A percentile compares a stretch with the other conserved stretches of the same genome.
Conservation (phyloP, 1,284 basidiomycete species). For the Grifola frondosa region DNA sequence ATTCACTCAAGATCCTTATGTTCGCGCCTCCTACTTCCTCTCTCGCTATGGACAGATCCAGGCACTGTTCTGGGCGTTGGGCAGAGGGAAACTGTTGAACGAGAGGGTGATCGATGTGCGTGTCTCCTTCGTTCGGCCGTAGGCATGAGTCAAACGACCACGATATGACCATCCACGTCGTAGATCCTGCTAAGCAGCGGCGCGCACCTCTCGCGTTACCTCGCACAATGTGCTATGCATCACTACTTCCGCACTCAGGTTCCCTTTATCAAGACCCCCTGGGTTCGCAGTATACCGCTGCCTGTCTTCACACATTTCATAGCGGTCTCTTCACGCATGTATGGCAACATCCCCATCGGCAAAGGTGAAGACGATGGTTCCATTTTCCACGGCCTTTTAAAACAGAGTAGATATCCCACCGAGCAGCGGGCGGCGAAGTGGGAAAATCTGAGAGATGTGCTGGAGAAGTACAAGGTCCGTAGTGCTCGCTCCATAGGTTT, state of each 20-base stretch:
- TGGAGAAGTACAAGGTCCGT: slow-evolving; percentile 67
- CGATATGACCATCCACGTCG: slow-evolving; percentile 12
- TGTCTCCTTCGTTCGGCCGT: slow-evolving; percentile 24
- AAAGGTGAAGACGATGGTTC: slow-evolving; percentile 75
- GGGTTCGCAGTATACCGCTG: slow-evolving; percentile 64
- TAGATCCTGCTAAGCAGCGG: slow-evolving; percentile 72
- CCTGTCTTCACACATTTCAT: slow-evolving; percentile 63
- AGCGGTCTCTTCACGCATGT: slow-evolving; percentile 52
- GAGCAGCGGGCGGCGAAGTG: slow-evolving; percentile 54
- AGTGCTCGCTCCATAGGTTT: slow-evolving; percentile 5
- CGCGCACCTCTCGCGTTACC: slow-evolving; percentile 73
- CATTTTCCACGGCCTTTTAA: slow-evolving; percentile 60
- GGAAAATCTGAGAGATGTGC: slow-evolving; percentile 61
- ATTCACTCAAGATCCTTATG: slow-evolving; percentile 71
- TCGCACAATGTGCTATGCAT: slow-evolving; percentile 71
- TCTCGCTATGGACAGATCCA: slow-evolving; percentile 64
- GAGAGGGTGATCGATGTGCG: slow-evolving; percentile 70
- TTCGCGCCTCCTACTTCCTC: slow-evolving; percentile 74
- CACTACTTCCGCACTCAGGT: slow-evolving; percentile 71
- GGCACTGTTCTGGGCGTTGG: slow-evolving; percentile 69
- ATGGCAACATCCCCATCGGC: slow-evolving; percentile 62
- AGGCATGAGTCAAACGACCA: background rate
- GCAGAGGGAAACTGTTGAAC: slow-evolving; percentile 62
- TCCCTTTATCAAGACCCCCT: slow-evolving; percentile 69
- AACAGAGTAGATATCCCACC: slow-evolving; percentile 60